Evolutionary conservation across 306 rosid species (phyloP).

Genomic region (barrel medic (Medicago truncatula)): DNA sequence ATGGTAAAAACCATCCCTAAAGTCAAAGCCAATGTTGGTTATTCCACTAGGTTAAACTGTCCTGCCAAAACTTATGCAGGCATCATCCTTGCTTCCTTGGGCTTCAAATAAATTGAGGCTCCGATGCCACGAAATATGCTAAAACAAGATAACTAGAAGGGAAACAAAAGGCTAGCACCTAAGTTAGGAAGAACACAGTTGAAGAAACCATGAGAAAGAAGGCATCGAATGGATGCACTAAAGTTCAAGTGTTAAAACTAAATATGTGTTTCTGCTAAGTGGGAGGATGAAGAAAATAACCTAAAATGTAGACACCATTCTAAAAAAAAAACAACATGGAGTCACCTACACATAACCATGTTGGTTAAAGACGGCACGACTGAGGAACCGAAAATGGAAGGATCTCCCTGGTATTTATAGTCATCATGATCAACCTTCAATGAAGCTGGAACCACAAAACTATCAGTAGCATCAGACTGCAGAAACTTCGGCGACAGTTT

Average conservation of each 20-base stretch:
- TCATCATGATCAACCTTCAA: conserved; percentile 73
- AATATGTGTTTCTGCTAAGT: neutral
- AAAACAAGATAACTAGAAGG: neutral
- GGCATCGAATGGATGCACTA: conserved; percentile 62
- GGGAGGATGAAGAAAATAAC: neutral
- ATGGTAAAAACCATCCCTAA: conserved; percentile 8
- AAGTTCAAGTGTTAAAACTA: neutral
- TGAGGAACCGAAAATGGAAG: conserved; percentile 63
- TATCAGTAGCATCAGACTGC: conserved; percentile 52
- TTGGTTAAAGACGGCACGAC: conserved; percentile 75
- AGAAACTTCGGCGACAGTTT: conserved; percentile 36
- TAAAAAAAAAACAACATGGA: conserved; percentile 6
- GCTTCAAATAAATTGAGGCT: conserved; percentile 43
- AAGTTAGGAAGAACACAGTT: conserved; percentile 1
- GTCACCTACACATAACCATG: conserved; percentile 87
- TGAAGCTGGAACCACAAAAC: conserved; percentile 54
- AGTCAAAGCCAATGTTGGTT: conserved; percentile 35
- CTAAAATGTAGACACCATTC: neutral
- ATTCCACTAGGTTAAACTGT: conserved; percentile 49
- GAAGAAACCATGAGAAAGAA: neutral
- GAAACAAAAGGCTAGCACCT: conserved; percentile 30
- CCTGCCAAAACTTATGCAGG: conserved; percentile 52
- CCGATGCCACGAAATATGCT: conserved; percentile 45
- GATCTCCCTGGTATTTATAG: conserved; percentile 74
- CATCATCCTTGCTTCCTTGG: conserved; percentile 53